Evolutionary conservation across 139 green algal species (phyloP), one percentile per base, ranked within the genome.

Genomic region (Nannochloris sp.): DNA sequence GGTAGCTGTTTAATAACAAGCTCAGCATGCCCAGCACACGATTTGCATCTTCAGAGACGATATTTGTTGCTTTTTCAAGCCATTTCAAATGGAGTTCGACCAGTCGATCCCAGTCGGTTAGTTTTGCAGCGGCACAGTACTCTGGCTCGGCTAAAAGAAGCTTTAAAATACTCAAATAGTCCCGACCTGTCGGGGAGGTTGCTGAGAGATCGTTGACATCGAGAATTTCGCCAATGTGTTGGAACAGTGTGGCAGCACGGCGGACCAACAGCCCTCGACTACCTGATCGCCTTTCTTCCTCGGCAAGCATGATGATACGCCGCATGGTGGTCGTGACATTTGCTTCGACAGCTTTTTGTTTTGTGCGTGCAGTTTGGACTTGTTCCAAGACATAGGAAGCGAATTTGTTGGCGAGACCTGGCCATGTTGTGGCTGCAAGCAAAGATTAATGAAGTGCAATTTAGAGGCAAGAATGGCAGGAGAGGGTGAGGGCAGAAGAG

Each of bases 221-320:
- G 32, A 83, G 67, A 27, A 73, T 56, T 9, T 78, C 67, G 14
- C 30, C 45, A 25, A 82, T 54, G 70, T 82, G 74, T 3, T 10
- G 19, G 37, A 83, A 79, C 2, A 83, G 44, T 34, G 65, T 59
- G 4, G 14, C 27, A 0, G 68, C 68, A 12, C 70, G 54, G 24
- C 68, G 60, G 34, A 39, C n/a, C 31, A 83, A 67, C 62, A 82
- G 24, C 9, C 46, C 39, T 4, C 13, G 38, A 10, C 57, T 48
- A 8, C 76, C 76, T 64, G 73, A 64, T 4, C 73, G 67, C 4
- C 35, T 45, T 6, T 76, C 56, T 54, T 83, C 73, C 59, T 83
- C 68, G 31, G 76, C 76, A 3, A 55, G n/a, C 46, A 67, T 34
- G 34, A 78, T 54, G 19, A 82, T 45, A 14, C 32, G 36, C 15